These are phyloP conservation scores for Aspergillus nanangensis DNA, from an alignment of 495 filamentous ascomycete species.

Conservation along the genomic window DNA sequence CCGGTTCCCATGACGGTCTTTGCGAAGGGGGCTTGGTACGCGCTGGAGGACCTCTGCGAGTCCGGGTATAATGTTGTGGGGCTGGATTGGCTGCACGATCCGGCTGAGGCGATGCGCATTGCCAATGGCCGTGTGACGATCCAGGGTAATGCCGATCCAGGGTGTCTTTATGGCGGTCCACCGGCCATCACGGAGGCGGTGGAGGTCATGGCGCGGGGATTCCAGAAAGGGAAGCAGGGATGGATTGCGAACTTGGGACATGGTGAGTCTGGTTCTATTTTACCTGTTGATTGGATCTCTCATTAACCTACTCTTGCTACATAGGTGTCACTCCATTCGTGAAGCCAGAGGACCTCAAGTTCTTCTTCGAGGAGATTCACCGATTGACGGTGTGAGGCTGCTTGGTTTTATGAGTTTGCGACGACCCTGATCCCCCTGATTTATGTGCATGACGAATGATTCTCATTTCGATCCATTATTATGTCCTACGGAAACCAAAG, in stretches of 20 bases:
- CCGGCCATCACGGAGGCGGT: conserved; percentile 76
- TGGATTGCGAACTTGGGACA: conserved; percentile 90
- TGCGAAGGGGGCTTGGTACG: conserved; percentile 99
- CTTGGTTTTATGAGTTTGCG: conserved; percentile 7
- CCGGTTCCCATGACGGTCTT: conserved; percentile 97
- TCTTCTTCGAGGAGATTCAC: conserved; percentile 92
- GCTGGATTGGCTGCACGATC: conserved; percentile 91
- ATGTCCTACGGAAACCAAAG: not conserved
- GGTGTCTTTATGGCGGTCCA: conserved; percentile 80
- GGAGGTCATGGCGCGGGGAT: conserved; percentile 79
- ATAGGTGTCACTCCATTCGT: conserved; percentile 88
- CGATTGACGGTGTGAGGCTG: conserved; percentile 38
- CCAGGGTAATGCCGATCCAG: conserved; percentile 95
- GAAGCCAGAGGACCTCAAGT: conserved; percentile 84
- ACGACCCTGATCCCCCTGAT: too few species aligned
- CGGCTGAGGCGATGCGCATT: conserved; percentile 72
- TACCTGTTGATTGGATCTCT: not conserved
- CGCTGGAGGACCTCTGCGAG: conserved; percentile 78
- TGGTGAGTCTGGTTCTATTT: conserved; percentile 46
- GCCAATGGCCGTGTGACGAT: conserved; percentile 73
- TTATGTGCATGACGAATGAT: conserved; percentile 9
- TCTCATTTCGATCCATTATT: not conserved
- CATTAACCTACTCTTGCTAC: not conserved
- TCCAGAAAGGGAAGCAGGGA: conserved; percentile 79
- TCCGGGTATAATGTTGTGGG: conserved; percentile 91